phyloP scores from a whole-genome alignment of 2,329 filamentous ascomycete species.

The Hypoxylon sp. region DNA sequence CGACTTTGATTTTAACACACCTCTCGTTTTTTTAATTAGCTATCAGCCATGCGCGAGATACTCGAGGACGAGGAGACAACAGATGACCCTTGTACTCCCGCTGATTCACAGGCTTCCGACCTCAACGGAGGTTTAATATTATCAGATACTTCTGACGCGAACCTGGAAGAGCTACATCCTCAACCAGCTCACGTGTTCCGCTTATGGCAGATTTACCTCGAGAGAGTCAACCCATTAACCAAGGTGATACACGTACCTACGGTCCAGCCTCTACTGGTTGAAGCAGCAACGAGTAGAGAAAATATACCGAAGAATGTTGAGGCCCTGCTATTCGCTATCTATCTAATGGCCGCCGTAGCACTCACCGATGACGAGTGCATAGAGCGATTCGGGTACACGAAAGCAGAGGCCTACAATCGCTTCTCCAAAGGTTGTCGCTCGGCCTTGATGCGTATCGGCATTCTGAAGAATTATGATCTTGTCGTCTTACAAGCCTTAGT shows the following conservation, averaged over 20 bases:
- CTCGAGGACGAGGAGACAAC: conserved; percentile 68
- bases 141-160: conserved; percentile 58
- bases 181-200: conserved; percentile 75
- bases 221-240: conserved; percentile 77
- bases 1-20: conserved; percentile 16
- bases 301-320: conserved; percentile 71
- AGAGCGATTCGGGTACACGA: conserved; percentile 65
- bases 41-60: conserved; percentile 72
- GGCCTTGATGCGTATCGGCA: conserved; percentile 67
- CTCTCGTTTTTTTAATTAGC: conserved; percentile 56
- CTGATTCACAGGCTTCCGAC: conserved; percentile 66
- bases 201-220: conserved; percentile 82
- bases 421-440: conserved; percentile 68
- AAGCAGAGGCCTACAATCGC: conserved; percentile 65
- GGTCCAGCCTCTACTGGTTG: conserved; percentile 74
- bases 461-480: conserved; percentile 72
- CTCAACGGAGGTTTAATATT: conserved; percentile 68
- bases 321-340: conserved; percentile 76
- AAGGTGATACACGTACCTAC: conserved; percentile 78
- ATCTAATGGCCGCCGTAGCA: conserved; percentile 71
- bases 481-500: conserved; percentile 72
- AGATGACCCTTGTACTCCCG: conserved; percentile 60
- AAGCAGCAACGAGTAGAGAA: conserved; percentile 71
- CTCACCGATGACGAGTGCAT: conserved; percentile 70
- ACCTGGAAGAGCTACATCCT: conserved; percentile 71